phyloP scores from a whole-genome alignment of 2,329 filamentous ascomycete genomes.

The Trichoderma koningiopsis region DNA sequence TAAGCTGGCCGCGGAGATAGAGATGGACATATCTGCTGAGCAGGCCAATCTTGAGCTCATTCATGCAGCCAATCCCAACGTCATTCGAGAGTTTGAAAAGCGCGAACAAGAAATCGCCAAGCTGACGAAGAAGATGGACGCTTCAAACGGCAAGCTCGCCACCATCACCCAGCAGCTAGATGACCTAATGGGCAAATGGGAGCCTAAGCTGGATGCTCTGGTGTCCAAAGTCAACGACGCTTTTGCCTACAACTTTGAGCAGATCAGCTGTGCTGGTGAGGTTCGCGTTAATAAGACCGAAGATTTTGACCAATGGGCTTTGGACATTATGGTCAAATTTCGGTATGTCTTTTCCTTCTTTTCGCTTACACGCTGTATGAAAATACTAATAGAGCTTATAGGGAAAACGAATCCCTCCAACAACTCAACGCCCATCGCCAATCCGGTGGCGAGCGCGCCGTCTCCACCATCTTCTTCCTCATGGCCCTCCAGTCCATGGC shows the following conservation, averaged over 20 bases:
- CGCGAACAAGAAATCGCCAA: slow-evolving; percentile 70
- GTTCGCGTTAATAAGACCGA: slow-evolving; percentile 86
- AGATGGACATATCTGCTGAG: slow-evolving; percentile 73
- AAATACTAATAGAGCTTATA: slow-evolving; percentile 35
- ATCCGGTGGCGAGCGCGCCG: slow-evolving; percentile 92
- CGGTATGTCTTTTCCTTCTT: slow-evolving; percentile 57
- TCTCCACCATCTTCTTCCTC: slow-evolving; percentile 97
- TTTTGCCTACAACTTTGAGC: slow-evolving; percentile 89
- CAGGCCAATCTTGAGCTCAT: slow-evolving; percentile 77
- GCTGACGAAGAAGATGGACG: slow-evolving; percentile 59
- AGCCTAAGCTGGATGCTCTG: slow-evolving; percentile 77
- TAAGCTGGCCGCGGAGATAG: slow-evolving; percentile 64
- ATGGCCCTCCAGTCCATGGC: slow-evolving; percentile 96
- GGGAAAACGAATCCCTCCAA: slow-evolving; percentile 79
- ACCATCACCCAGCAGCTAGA: slow-evolving; percentile 61
- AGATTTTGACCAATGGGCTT: slow-evolving; percentile 91
- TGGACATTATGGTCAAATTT: slow-evolving; percentile 95
- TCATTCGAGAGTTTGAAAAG: slow-evolving; percentile 76
- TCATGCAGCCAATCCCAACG: slow-evolving; percentile 72
- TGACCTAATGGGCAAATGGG: slow-evolving; percentile 73
- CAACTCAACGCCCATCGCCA: slow-evolving; percentile 89
- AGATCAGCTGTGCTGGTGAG: slow-evolving; percentile 92
- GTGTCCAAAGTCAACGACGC: slow-evolving; percentile 82
- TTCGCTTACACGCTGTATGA: background rate
- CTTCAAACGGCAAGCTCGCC: slow-evolving; percentile 57